A percentile compares a stretch with the other conserved stretches of the same genome.
Conservation (phyloP, 164 flowering plant species). For the Kalanchoe fedtschenkoi region DNA sequence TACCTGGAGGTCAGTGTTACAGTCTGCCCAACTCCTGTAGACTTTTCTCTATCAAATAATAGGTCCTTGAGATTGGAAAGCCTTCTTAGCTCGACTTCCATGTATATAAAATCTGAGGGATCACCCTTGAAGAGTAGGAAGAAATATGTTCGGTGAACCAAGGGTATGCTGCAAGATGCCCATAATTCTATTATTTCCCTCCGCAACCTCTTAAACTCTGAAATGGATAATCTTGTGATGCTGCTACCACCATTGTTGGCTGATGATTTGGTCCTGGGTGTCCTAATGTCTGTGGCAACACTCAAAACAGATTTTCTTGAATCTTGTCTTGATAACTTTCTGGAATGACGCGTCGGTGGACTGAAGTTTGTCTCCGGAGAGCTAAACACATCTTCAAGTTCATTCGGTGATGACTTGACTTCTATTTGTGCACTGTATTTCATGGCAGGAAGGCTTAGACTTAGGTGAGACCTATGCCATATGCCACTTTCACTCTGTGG, state of each 20-base stretch:
- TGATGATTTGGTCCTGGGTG: neutral
- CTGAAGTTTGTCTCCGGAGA: neutral
- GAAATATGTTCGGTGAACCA: constrained; percentile 46
- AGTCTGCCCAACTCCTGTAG: constrained; percentile 14
- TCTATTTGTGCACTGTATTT: neutral
- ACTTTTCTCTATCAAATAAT: constrained; percentile 28
- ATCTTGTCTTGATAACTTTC: constrained; percentile 20
- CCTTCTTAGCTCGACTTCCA: constrained; percentile 86
- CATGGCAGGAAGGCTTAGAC: constrained; percentile 2
- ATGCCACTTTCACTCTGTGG: constrained; percentile 11
- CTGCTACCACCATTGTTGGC: constrained; percentile 7
- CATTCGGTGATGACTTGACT: constrained; percentile 13
- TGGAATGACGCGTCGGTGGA: neutral
- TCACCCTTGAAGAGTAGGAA: constrained; percentile 31
- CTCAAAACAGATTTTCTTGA: constrained; percentile 22
- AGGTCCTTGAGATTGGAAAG: constrained; percentile 53
- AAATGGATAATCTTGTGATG: constrained; percentile 32
- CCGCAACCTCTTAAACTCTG: constrained; percentile 51
- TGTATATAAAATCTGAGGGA: constrained; percentile 61
- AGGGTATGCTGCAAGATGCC: constrained; percentile 35
- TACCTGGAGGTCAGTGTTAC: constrained; percentile 29
- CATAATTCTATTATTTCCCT: constrained; percentile 50
- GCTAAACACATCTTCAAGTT: neutral
- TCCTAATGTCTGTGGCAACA: constrained; percentile 5
- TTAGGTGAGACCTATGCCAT: neutral